Percentiles rank a stretch among this genome's conserved stretches.
These are phyloP conservation scores for Pholiota adiposa DNA, from an alignment of 1,284 basidiomycete genomes.

Conservation along the genomic window DNA sequence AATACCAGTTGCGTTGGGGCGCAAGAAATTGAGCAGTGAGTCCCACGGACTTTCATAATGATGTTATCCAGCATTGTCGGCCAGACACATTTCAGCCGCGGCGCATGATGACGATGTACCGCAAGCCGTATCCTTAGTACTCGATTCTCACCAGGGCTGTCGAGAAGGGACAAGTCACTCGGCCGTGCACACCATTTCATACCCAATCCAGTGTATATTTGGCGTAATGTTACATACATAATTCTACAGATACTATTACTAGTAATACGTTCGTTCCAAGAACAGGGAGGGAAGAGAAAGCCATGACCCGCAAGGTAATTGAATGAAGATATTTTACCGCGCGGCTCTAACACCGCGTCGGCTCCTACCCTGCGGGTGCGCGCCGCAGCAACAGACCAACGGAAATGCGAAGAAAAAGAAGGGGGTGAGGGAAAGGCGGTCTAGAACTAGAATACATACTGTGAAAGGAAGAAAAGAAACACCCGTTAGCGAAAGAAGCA, in stretches of 20 bases:
- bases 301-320: conserved; percentile 20
- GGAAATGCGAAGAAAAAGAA: conserved; percentile 2
- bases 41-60: not conserved
- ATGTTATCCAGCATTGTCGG: not conserved
- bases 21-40: not conserved
- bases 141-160: not conserved
- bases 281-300: not conserved
- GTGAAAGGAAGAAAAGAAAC: conserved; percentile 2
- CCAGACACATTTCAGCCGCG: not conserved
- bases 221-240: conserved; percentile 14
- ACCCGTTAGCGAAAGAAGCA: not conserved
- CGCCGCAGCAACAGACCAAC: conserved; percentile 8
- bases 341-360: conserved; percentile 7
- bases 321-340: conserved; percentile 19
- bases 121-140: not conserved
- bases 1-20: not conserved
- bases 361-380: conserved; percentile 13
- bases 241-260: conserved; percentile 15
- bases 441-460: conserved; percentile 23
- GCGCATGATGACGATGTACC: not conserved
- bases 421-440: not conserved
- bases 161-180: not conserved
- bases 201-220: conserved; percentile 1
- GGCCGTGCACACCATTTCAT: not conserved
- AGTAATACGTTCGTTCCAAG: conserved; percentile 12